Percentiles rank a stretch among this genome's conserved stretches.
Conservation (phyloP, 148 eudicot genomes). For the Heliamphora exappendiculata region DNA sequence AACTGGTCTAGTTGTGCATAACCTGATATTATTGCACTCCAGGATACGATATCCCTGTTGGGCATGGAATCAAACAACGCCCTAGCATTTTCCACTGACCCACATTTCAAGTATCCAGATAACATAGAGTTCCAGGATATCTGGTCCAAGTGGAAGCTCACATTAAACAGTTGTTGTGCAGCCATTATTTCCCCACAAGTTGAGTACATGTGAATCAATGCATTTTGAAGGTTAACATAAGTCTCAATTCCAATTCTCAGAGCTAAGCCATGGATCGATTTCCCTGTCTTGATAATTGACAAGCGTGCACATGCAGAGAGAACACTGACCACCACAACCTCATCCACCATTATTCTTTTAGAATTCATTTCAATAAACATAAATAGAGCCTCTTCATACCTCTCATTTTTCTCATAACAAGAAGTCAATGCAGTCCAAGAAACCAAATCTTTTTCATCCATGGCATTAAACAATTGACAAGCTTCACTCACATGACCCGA, state of each 20-base stretch:
- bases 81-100: conserved; percentile 37
- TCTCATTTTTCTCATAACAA: conserved; percentile 56
- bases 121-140: conserved; percentile 53
- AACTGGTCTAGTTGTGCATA: conserved; percentile 40
- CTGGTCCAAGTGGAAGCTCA: conserved; percentile 39
- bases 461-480: conserved; percentile 29
- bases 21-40: conserved; percentile 77
- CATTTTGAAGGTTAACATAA: conserved; percentile 67
- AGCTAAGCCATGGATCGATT: conserved; percentile 43
- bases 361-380: conserved; percentile 40
- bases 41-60: conserved; percentile 61
- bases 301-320: conserved; percentile 58
- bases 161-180: conserved; percentile 45
- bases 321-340: conserved; percentile 50
- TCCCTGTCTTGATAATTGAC: conserved; percentile 28
- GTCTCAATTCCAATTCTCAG: conserved; percentile 39
- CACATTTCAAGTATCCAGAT: conserved; percentile 47
- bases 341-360: conserved; percentile 36
- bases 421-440: conserved; percentile 63
- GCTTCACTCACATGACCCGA: conserved; percentile 51
- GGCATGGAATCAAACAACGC: conserved; percentile 55
- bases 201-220: conserved; percentile 66
- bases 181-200: conserved; percentile 43
- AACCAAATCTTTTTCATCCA: no score
- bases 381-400: conserved; percentile 45